Conservation (phyloP, 495 filamentous ascomycete genomes). For the Pyronema omphalodes region DNA sequence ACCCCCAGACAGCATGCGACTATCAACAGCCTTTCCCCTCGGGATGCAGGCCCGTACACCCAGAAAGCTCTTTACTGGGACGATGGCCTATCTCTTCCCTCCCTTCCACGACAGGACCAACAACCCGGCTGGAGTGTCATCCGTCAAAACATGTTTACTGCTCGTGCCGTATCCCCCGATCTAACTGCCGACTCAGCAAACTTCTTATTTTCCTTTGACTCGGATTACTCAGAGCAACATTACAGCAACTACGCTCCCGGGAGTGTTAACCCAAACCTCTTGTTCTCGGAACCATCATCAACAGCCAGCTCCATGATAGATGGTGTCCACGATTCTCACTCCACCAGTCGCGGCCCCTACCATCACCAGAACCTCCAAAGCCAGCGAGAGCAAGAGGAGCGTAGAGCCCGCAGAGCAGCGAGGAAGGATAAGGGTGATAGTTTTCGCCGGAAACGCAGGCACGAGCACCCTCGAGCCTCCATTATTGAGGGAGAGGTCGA, state of each 20-base stretch:
- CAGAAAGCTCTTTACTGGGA: neutral
- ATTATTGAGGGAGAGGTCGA: no score
- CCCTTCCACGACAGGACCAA: neutral
- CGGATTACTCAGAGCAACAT: no score
- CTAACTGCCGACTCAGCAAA: no score
- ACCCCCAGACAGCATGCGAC: no score
- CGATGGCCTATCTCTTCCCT: neutral
- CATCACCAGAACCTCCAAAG: conserved; percentile 23
- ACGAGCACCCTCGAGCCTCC: no score
- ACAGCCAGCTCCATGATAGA: conserved; percentile 20
- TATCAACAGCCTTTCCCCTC: no score
- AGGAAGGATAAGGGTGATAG: no score
- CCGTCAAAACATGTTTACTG: neutral
- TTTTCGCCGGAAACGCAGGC: no score
- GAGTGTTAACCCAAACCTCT: conserved; percentile 17
- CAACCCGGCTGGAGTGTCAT: neutral
- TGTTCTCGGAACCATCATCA: conserved; percentile 19
- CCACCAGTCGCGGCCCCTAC: conserved; percentile 9
- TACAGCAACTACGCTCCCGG: neutral
- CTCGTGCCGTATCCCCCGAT: no score
- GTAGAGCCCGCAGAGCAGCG: neutral
- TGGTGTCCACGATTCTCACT: conserved; percentile 10
- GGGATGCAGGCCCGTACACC: neutral
- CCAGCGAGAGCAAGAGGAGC: conserved; percentile 19
- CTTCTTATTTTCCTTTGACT: conserved; percentile 17